Base-by-base conservation (phyloP, 2,329 filamentous ascomycete genomes). In the Penicillium sp. region DNA sequence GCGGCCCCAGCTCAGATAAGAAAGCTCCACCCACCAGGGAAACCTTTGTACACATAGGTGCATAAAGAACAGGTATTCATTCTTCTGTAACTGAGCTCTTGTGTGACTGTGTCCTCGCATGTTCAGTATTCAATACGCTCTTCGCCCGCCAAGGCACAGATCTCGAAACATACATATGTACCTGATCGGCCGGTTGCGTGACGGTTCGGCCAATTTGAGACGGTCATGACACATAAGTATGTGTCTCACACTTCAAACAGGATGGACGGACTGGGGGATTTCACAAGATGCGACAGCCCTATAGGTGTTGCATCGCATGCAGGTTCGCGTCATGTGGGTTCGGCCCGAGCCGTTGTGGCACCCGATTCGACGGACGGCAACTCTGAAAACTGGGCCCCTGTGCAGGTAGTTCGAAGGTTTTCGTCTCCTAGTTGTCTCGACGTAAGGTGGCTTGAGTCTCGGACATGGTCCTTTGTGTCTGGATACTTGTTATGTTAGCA, bases 291-390 rank as follows among this genome's bases (percentile, higher is more conserved):
- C 10, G 6, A 31, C 13, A 31, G 12, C 26, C 26, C 12, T 21
- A 3, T 37, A 15, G 37, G 21, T n/a, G 12, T 10, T 42, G 15
- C 6, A n/a, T 45, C 13, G 12, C 34, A 45, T 40, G 34, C 9
- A 31, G 13, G 34, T 29, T 29, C 13, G 26, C 6, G 1, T n/a
- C 13, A n/a, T 13, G 24, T 31, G 26, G 43, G 26, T 29, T 13
- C 46, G 46, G 40, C 26, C 46, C 46, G 46, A 48, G 26, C 46
- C 46, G 40, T 26, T 15, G 33, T 44, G 40, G 21, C n/a, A 13
- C 15, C 34, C 34, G 34, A 45, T 45, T 38, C 13, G 43, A 38
- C 24, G 5, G 12, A 17, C 19, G 32, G n/a, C 12, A 5, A 17
- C 7, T 21, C 8, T 21, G 8, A 26, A 35, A 28, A 35, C 22